Base-by-base conservation (phyloP, 225 moss, liverwort and hornwort species). In the Sphagnum contortum region DNA sequence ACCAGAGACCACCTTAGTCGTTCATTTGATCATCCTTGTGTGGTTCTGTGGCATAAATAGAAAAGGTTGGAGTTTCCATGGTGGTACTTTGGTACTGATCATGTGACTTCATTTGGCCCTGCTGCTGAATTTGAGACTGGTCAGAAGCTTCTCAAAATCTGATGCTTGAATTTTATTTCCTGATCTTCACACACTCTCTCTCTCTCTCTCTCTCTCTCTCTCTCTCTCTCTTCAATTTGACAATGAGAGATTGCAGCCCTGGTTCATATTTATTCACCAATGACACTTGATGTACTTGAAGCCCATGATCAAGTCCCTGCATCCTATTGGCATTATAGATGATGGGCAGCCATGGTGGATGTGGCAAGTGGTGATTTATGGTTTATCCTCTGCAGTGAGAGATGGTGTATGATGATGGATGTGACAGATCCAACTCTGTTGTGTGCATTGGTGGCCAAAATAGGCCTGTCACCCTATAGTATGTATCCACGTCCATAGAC, bases 61-160 rank as follows among this genome's bases (percentile, higher is more conserved):
- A 86, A 77, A 48, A 91, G 81, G 63, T 71, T 81, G 53, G 69
- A 70, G 55, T 82, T 66, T 75, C 94, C 90, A 45, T 94, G 88
- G 94, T 94, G 94, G 94, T 94, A 87, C 72, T 87, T 94, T 66
- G 94, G 94, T 49, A 88, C 84, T 48, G 94, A 94, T 78, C 90
- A 90, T 71, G 88, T 84, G 48, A 94, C 94, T 53, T 84, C 90
- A 50, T 83, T 94, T 48, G 94, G 90, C 55, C 90, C 88, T 50
- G 4, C 49, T 54, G 84, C 87, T 59, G 83, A 79, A 72, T 48
- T 9, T 6, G 6, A 5, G 29, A 13, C 59, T 44, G 83, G 94
- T 94, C 74, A 64, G 11, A 29, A 29, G 29, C 29, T 29, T 29
- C 29, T 29, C 29, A 29, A 29, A 29, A 29, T 29, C 29, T 29